phyloP scores from a whole-genome alignment of 306 rosid species.

The Trifolium subterraneum region DNA sequence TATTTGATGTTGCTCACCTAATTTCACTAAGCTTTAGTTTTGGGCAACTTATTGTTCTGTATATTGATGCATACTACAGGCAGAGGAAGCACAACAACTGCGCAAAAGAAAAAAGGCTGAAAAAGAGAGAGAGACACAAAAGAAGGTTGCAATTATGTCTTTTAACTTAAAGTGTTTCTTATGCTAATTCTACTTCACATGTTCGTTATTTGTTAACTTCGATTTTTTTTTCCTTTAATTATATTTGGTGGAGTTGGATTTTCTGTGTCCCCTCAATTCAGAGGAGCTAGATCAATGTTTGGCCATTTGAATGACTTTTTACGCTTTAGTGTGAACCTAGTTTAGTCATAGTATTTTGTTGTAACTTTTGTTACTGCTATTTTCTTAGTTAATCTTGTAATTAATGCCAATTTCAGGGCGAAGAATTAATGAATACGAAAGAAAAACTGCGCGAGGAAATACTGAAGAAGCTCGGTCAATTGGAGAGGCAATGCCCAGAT shows the following conservation, averaged over 20 bases:
- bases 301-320: no score
- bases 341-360: no score
- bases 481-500: conserved; percentile 70
- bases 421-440: conserved; percentile 76
- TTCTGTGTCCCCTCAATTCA: background rate
- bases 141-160: conserved; percentile 68
- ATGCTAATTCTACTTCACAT: conserved; percentile 24
- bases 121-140: conserved; percentile 90
- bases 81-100: conserved; percentile 80
- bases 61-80: conserved; percentile 52
- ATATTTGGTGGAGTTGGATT: background rate
- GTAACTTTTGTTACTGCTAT: no score
- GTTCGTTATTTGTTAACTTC: conserved; percentile 13
- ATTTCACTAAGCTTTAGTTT: background rate
- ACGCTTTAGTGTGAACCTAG: no score
- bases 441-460: conserved; percentile 78
- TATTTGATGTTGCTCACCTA: background rate
- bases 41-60: conserved; percentile 14
- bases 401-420: conserved; percentile 65
- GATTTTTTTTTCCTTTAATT: conserved; percentile 2
- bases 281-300: conserved; percentile 24
- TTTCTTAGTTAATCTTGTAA: no score
- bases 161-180: conserved; percentile 12
- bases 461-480: conserved; percentile 58
- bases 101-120: conserved; percentile 88